phyloP scores from a whole-genome alignment of 2,329 filamentous ascomycete genomes.

The Penicillium hordei region DNA sequence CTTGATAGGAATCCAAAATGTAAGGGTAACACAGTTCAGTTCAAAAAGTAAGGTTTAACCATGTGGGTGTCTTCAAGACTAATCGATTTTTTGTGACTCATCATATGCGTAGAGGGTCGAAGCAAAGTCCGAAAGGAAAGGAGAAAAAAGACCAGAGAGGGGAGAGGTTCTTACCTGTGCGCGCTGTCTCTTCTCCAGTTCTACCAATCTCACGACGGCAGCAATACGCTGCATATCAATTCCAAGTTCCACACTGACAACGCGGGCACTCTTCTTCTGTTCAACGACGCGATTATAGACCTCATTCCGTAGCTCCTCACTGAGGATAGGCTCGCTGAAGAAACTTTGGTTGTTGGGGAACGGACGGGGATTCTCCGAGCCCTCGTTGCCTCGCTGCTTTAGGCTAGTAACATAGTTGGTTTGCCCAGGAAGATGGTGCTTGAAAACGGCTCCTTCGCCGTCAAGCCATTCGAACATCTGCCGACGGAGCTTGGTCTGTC shows the following conservation, averaged over 20 bases:
- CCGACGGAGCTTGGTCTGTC: constrained; percentile 53
- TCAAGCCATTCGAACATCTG: constrained; percentile 62
- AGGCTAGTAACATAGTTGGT: constrained; percentile 34
- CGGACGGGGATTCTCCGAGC: constrained; percentile 48
- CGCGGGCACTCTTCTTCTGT: constrained; percentile 68
- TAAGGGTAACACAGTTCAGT: constrained; percentile 23
- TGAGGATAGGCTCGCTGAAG: constrained; percentile 69
- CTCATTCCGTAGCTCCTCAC: constrained; percentile 68
- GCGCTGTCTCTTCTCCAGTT: constrained; percentile 77
- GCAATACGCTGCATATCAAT: constrained; percentile 82
- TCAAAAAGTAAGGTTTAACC: constrained; percentile 57
- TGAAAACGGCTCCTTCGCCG: constrained; percentile 32
- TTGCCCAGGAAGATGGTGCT: constrained; percentile 33
- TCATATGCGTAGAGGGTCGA: constrained; percentile 49
- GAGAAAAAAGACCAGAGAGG: neutral
- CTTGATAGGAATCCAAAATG: constrained; percentile 4
- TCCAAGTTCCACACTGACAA: constrained; percentile 72
- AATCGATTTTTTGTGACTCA: constrained; percentile 85
- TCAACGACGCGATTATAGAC: constrained; percentile 69
- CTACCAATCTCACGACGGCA: constrained; percentile 80
- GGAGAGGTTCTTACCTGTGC: constrained; percentile 62
- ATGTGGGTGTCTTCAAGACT: constrained; percentile 96
- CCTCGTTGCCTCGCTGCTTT: constrained; percentile 12
- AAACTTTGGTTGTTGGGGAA: constrained; percentile 76
- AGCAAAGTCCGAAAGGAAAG: constrained; percentile 5